Evolutionary conservation across 2,329 filamentous ascomycete species (phyloP).

Genomic region (Colletotrichum sp.): DNA sequence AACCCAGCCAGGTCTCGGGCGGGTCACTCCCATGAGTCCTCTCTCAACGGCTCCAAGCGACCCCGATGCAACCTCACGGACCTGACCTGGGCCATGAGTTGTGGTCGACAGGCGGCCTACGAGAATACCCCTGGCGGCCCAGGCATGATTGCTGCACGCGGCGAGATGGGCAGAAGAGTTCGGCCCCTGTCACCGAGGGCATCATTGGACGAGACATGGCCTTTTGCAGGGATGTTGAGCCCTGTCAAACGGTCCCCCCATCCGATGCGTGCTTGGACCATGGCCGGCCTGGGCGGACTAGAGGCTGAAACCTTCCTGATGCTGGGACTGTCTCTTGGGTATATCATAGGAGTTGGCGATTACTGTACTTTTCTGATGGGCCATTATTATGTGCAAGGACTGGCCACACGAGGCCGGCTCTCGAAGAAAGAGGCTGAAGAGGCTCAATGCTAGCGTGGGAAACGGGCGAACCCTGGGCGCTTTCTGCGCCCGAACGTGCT

Average conservation of each 20-base stretch:
- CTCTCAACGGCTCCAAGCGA: not conserved
- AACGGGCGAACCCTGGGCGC: not conserved
- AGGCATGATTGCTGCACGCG: not conserved
- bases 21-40: not conserved
- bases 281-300: not conserved
- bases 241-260: constrained; percentile 4
- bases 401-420: not conserved
- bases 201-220: constrained; percentile 5
- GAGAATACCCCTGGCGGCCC: not conserved
- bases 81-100: not conserved
- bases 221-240: not conserved
- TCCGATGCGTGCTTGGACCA: constrained; percentile 14
- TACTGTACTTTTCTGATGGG: not conserved
- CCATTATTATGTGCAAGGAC: not conserved
- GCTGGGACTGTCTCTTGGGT: constrained; percentile 4
- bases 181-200: not conserved
- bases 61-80: not conserved
- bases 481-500: not conserved
- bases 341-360: not conserved
- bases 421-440: not conserved
- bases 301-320: constrained; percentile 19
- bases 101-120: not conserved
- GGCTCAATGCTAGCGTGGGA: not conserved
- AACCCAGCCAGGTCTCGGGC: not conserved
- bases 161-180: not conserved